A percentile compares a stretch with the other conserved stretches of the same genome.
Evolutionary conservation across 2,329 filamentous ascomycete genomes (phyloP).

Genomic region (Stagonosporopsis chrysanthemi): DNA sequence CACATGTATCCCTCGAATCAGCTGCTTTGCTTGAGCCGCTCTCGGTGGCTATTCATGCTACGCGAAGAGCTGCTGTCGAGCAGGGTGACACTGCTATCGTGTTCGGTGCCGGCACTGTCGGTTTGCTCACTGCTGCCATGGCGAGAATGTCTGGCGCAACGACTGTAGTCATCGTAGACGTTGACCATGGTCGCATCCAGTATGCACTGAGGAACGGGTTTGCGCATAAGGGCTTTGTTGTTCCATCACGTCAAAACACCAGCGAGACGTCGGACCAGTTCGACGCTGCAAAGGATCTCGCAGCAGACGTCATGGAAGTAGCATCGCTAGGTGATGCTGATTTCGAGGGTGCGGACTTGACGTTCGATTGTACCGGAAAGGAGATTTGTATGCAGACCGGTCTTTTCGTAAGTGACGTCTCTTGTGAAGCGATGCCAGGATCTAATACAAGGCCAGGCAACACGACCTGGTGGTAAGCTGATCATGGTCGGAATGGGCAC

Average conservation of each 20-base stretch:
- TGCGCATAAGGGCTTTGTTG: slow-evolving; percentile 49
- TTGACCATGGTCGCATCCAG: slow-evolving; percentile 50
- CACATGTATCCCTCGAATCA: slow-evolving; percentile 50
- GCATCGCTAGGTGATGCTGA: slow-evolving; percentile 47
- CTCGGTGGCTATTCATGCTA: slow-evolving; percentile 85
- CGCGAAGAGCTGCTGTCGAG: slow-evolving; percentile 73
- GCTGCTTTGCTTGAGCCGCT: slow-evolving; percentile 64
- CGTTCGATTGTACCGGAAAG: slow-evolving; percentile 54
- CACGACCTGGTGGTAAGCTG: slow-evolving; percentile 59
- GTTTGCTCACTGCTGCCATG: slow-evolving; percentile 51
- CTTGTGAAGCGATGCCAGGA: background rate
- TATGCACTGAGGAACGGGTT: slow-evolving; percentile 51
- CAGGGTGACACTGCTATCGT: slow-evolving; percentile 82
- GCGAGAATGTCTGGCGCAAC: slow-evolving; percentile 52
- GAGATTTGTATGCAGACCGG: slow-evolving; percentile 54
- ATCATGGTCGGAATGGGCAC: slow-evolving; percentile 66
- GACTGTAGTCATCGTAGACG: slow-evolving; percentile 51
- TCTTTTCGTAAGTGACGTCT: slow-evolving; percentile 47
- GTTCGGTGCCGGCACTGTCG: slow-evolving; percentile 79
- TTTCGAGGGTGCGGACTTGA: slow-evolving; percentile 51
- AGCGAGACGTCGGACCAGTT: slow-evolving; percentile 45
- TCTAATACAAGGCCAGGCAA: slow-evolving; percentile 42
- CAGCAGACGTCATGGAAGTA: slow-evolving; percentile 47
- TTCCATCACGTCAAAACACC: slow-evolving; percentile 33
- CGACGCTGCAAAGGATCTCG: slow-evolving; percentile 45